Percentiles rank a stretch among this genome's conserved stretches.
phyloP scores from a whole-genome alignment of 2,329 filamentous ascomycete genomes.

The Plectosphaerella sp. region DNA sequence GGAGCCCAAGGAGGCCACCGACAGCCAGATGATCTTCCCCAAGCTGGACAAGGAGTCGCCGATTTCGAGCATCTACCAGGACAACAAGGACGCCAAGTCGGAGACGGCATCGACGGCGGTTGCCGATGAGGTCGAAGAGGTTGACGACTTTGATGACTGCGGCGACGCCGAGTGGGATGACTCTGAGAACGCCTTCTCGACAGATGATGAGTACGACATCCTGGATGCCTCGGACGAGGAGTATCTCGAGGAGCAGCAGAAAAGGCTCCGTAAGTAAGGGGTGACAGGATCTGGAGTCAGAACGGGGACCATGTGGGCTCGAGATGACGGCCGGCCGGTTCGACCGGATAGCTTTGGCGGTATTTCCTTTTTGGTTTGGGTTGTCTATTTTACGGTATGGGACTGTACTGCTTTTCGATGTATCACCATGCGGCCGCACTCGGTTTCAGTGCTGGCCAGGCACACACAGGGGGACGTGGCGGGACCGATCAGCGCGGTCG shows the following conservation, averaged over 20 bases:
- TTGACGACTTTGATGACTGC: conserved; percentile 49
- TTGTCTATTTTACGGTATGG: background rate
- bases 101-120: conserved; percentile 52
- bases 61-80: conserved; percentile 70
- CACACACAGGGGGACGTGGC: background rate
- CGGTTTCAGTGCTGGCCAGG: background rate
- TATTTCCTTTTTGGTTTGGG: conserved; percentile 6
- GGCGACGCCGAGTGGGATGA: conserved; percentile 58
- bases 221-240: conserved; percentile 94
- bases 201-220: conserved; percentile 97
- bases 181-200: conserved; percentile 77
- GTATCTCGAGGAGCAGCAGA: conserved; percentile 53
- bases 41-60: conserved; percentile 94
- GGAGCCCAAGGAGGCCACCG: conserved; percentile 17
- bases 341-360: background rate
- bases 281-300: background rate
- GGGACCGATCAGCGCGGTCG: conserved; percentile 1
- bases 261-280: conserved; percentile 32
- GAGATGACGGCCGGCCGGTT: background rate
- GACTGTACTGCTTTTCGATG: background rate
- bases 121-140: conserved; percentile 31
- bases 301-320: background rate
- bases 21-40: conserved; percentile 90
- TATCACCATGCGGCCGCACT: background rate
- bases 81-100: conserved; percentile 30